Evolutionary conservation across 2,329 filamentous ascomycete genomes (phyloP), one percentile per base, ranked within the genome.

Genomic region (Trichothecium roseum): DNA sequence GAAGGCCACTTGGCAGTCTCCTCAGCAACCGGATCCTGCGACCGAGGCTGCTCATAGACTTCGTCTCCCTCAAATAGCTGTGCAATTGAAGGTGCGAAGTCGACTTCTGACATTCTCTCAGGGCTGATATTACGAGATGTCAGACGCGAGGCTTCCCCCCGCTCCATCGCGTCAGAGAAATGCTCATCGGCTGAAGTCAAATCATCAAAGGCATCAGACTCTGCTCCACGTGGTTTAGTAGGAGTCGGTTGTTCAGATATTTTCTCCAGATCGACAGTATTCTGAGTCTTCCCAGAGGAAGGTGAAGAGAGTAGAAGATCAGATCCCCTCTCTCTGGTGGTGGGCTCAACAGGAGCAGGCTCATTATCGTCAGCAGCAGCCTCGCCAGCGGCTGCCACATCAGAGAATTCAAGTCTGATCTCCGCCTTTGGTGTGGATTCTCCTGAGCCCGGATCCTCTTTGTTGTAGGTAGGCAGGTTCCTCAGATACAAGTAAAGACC

Each of bases 361-460:
- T 66, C 57, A 28, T 57, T 10, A 9, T 29, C 36, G 34, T 28
- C n/a, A 32, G 29, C 39, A 15, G 36, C 35, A 35, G 37, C 34
- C 28, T 26, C 18, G 15, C 37, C 20, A 7, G 15, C 33, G 8
- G 41, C 29, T 17, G 28, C 15, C n/a, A 40, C 29, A 17, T 29
- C 35, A 7, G 50, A 52, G 10, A 59, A 42, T 29, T 51, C 48
- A 8, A 53, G 55, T 37, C 41, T 50, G n/a, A 43, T 38, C 14
- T 64, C 67, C 4, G 78, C 78, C 41, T 75, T 83, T 2, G 83
- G 82, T 2, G 82, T 87, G 1, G 71, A 69, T 48, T 84, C 74
- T 43, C 77, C 64, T 5, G 79, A 84, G 30, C 67, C 78, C 8
- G 77, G 58, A 18, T 69, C 50, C 34, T 78, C 71, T 8, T 59